Percentiles rank a stretch among this genome's conserved stretches.
phyloP scores from a whole-genome alignment of 768 basidiomycete genomes.

The Mycena crocata region DNA sequence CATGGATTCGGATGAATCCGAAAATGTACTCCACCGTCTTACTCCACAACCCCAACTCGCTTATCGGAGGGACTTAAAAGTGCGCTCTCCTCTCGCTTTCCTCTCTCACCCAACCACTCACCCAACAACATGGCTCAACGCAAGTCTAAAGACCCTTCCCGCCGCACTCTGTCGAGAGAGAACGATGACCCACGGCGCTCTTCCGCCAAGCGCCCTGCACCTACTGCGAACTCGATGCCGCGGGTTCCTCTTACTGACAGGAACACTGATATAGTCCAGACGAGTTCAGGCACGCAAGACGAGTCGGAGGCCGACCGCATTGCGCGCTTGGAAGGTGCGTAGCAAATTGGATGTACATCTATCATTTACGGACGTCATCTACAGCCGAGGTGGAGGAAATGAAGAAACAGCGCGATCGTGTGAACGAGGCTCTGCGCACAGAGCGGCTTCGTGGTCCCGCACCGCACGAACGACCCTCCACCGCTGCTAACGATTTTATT shows the following conservation, averaged over 20 bases:
- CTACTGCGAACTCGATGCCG: background rate
- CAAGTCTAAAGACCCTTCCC: background rate
- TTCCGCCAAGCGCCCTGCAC: background rate
- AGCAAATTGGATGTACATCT: background rate
- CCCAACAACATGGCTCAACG: background rate
- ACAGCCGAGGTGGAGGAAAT: background rate
- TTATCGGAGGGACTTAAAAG: background rate
- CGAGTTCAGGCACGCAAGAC: too few relatives aligned
- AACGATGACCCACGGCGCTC: background rate
- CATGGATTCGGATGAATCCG: too few relatives aligned
- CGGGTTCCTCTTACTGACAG: too few relatives aligned
- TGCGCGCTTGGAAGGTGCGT: slow-evolving; percentile 3
- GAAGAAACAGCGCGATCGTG: slow-evolving; percentile 1
- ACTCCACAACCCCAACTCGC: background rate
- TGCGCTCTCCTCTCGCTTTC: background rate
- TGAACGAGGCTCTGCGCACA: background rate
- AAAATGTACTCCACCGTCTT: background rate
- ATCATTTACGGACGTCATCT: background rate
- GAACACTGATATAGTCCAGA: too few relatives aligned
- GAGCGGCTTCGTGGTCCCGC: slow-evolving; percentile 1
- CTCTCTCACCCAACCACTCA: too few relatives aligned
- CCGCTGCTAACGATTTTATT: slow-evolving; percentile 2
- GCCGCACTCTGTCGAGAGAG: background rate
- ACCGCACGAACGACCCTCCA: background rate
- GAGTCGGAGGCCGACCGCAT: background rate